Base-by-base conservation (phyloP, 106 monocot genomes). In the Phalaenopsis aphrodite region DNA sequence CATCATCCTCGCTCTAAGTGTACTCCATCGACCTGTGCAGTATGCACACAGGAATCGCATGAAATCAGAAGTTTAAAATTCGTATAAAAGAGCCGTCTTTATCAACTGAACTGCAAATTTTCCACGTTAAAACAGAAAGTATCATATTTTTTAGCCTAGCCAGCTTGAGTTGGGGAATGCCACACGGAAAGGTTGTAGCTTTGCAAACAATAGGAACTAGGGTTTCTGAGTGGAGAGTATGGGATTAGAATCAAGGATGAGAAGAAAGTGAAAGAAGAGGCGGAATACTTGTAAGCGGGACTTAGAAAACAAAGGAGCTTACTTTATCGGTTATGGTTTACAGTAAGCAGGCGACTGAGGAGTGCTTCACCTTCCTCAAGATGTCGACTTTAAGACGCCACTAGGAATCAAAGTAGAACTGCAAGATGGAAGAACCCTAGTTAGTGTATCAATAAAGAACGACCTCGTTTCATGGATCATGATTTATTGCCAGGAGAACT, bases 1-100 rank as follows among this genome's bases (percentile, higher is more conserved):
- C 83, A n/a, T 85, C 88, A 15, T 89, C 89, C 72, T 91, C 91
- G 41, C 91, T 89, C n/a, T 88, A 91, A 69, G 85, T 81, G 78
- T 87, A 85, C 46, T 89, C 88, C 91, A 91, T 91, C 55, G 37
- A 77, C 73, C 81, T 65, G 64, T 8, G 7, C 15, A 71, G 39
- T 2, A 38, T 9, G 41, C 5, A 52, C 1, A 52, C 12, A 11
- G 2, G 39, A 71, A 39, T 71, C 41, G 41, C 9, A 71, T 71
- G 38, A 41, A 71, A 71, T 38, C 39, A 71, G 41, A 71, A 39
- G 36, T 4, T 16, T 30, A 41, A 41, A 36, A 71, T 15, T 71
- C 71, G 2, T 41, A 14, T 71, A 36, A 36, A 71, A 71, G 41
- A 71, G 30, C 2, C 36, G 41, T 71, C 71, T 30, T 30, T 38